Conservation (phyloP, 768 basidiomycete species). For the Termitomyces sp. region DNA sequence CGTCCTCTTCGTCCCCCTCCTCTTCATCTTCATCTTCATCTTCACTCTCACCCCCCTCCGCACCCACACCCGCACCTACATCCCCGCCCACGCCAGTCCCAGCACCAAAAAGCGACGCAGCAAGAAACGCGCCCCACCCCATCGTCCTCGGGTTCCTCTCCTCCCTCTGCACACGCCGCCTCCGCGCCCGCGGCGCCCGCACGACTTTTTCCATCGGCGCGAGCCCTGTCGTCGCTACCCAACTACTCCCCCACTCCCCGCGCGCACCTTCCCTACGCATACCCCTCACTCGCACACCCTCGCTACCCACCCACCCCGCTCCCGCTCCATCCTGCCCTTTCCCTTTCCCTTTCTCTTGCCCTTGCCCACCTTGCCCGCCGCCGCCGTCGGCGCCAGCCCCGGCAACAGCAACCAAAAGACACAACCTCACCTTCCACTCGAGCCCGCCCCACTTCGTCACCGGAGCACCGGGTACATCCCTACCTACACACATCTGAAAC, state of each 20-base stretch:
- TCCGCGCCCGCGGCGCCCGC: conserved; percentile 12
- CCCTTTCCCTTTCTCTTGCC: conserved; percentile 54
- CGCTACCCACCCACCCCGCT: conserved; percentile 35
- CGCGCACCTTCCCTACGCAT: conserved; percentile 51
- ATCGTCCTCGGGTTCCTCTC: conserved; percentile 15
- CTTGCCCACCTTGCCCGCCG: conserved; percentile 36
- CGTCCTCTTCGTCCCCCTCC: conserved; percentile 44
- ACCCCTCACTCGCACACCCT: conserved; percentile 48
- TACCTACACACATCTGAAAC: conserved; percentile 62
- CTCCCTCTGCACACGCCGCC: background rate
- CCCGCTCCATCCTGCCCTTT: conserved; percentile 26
- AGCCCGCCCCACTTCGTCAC: conserved; percentile 56
- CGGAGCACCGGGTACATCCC: conserved; percentile 14
- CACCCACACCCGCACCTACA: conserved; percentile 11
- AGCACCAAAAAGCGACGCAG: conserved; percentile 27
- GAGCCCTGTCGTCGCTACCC: conserved; percentile 51
- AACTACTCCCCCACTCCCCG: conserved; percentile 70
- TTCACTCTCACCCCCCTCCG: conserved; percentile 44
- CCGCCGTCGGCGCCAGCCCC: conserved; percentile 32
- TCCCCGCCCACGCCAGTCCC: conserved; percentile 31
- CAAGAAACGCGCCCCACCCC: conserved; percentile 36
- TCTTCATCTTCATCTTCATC: conserved; percentile 54
- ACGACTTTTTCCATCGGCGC: conserved; percentile 53
- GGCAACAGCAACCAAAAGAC: conserved; percentile 77
- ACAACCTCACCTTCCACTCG: conserved; percentile 85